These are phyloP conservation scores for Priceomyces castillae DNA, from an alignment of 805 yeast genomes.

Conservation along the genomic window DNA sequence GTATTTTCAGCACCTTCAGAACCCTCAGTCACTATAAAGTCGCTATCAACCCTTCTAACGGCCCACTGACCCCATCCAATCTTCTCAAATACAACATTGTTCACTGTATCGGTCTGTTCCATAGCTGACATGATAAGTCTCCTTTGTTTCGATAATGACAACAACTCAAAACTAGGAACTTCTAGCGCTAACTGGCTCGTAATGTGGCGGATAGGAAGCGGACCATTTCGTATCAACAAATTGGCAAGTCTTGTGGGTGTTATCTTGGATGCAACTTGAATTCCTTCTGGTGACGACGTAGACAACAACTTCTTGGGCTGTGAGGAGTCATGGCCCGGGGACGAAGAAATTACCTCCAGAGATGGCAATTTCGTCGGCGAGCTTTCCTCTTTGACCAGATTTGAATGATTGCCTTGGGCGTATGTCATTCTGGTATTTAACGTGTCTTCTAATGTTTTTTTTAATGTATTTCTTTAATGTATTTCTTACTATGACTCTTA, in stretches of 20 bases:
- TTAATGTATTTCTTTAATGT: not conserved
- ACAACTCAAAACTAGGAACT: slow-evolving; percentile 73
- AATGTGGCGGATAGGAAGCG: slow-evolving; percentile 85
- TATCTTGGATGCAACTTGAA: slow-evolving; percentile 81
- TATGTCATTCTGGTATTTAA: not conserved
- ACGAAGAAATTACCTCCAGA: slow-evolving; percentile 2
- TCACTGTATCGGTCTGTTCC: slow-evolving; percentile 64
- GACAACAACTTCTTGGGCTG: slow-evolving; percentile 39
- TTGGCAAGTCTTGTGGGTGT: slow-evolving; percentile 76
- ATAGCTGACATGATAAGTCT: slow-evolving; percentile 86
- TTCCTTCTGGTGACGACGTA: slow-evolving; percentile 83
- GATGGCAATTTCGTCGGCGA: not conserved
- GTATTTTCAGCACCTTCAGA: slow-evolving; percentile 19
- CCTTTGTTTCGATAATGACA: slow-evolving; percentile 85
- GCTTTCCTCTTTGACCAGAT: not conserved
- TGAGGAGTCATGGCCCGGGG: not conserved
- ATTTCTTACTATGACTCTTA: slow-evolving; percentile 1
- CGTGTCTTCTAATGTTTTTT: not conserved
- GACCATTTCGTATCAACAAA: slow-evolving; percentile 71
- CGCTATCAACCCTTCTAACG: slow-evolving; percentile 53
- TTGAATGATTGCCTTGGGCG: not conserved
- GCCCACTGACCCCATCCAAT: slow-evolving; percentile 99
- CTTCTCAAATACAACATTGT: slow-evolving; percentile 76
- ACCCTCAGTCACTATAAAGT: slow-evolving; percentile 49
- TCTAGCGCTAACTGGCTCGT: slow-evolving; percentile 73